Evolutionary conservation across 768 basidiomycete species (phyloP), one percentile per base, ranked within the genome.

Genomic region (Suillus fuscotomentosus): DNA sequence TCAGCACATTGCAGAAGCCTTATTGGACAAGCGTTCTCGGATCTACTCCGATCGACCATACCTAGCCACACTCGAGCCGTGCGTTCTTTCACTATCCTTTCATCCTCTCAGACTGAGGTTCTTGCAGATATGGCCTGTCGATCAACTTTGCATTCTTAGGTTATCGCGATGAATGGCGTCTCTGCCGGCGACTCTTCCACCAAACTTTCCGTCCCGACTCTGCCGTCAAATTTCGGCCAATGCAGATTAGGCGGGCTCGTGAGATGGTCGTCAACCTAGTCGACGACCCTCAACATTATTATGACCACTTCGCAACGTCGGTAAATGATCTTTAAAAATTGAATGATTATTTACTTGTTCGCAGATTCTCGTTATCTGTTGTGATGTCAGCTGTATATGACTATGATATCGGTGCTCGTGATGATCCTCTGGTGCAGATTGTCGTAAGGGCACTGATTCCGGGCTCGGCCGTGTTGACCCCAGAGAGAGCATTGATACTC

Each of bases 131-230:
- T 64, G 63, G 63, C 10, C 53, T 45, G 60, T 43, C 24, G 43
- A 27, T 47, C 38, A 41, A 15, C 51, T 64, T 64, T 42, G 50
- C n/a, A 17, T 64, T 64, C n/a, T n/a, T 22, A 15, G 22, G 13
- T 1, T 64, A 64, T 53, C 50, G 50, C 6, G 57, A 63, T 9
- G 41, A 63, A 39, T 63, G 63, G 60, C 76, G 78, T 43, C 67
- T 69, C 13, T 77, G 74, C 62, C 71, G 79, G 50, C 72, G 75
- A 51, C 65, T 71, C 38, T 80, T 80, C 62, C 76, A 78, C 68
- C 77, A 79, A 57, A 74, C 74, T 62, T 79, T 81, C 63, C 75
- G 78, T 56, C 66, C 75, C 20, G 73, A 73, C 6, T 65, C 76
- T 56, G 60, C 69, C n/a, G 34, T 60, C 6, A 64, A 63, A 5